Evolutionary conservation across 768 basidiomycete species (phyloP).

Genomic region (Rossbeevera mucosa): DNA sequence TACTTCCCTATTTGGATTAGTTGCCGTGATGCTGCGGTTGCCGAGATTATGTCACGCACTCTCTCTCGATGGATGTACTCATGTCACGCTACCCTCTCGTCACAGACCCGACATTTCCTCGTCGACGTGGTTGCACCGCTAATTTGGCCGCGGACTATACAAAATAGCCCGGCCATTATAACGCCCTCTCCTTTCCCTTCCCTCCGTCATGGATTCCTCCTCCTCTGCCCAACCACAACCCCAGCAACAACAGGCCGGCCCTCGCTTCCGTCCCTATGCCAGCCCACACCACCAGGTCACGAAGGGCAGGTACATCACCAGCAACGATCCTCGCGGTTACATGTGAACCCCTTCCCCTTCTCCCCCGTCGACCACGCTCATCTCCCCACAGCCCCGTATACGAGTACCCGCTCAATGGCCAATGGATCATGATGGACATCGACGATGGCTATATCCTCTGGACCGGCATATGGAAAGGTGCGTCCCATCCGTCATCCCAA

Average conservation of each 20-base stretch:
- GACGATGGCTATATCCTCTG: constrained; percentile 90
- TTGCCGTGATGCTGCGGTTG: constrained; percentile 31
- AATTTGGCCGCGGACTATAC: constrained; percentile 30
- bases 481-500: constrained; percentile 5
- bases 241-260: constrained; percentile 13
- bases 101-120: constrained; percentile 30
- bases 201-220: constrained; percentile 37
- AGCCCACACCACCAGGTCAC: constrained; percentile 77
- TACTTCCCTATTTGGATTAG: constrained; percentile 35
- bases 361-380: not conserved
- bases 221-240: constrained; percentile 23
- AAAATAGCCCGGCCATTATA: constrained; percentile 22
- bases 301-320: constrained; percentile 84
- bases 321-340: constrained; percentile 84
- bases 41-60: constrained; percentile 29
- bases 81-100: constrained; percentile 22
- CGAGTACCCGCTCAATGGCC: constrained; percentile 83
- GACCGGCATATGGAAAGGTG: constrained; percentile 95
- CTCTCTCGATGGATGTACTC: constrained; percentile 15
- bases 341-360: constrained; percentile 49
- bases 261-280: constrained; percentile 62
- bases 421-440: constrained; percentile 96
- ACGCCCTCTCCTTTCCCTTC: constrained; percentile 10
- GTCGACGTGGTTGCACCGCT: constrained; percentile 34
- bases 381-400: constrained; percentile 62